Evolutionary conservation across 2,329 filamentous ascomycete genomes (phyloP), one percentile per base, ranked within the genome.

Genomic region (Claviceps quebecensis): DNA sequence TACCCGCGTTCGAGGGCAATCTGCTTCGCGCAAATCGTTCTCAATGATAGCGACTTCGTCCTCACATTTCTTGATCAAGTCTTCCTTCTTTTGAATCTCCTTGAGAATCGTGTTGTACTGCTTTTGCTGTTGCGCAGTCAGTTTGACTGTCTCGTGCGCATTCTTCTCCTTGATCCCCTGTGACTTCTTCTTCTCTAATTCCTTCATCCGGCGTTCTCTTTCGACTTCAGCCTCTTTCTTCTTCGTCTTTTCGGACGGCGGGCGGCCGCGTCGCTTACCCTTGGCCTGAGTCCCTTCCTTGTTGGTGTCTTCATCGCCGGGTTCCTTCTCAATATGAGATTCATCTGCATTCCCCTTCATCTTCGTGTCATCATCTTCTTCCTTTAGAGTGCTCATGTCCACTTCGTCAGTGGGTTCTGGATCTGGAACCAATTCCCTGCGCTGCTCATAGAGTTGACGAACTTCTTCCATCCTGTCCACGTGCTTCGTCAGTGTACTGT

Each of bases 21-120:
- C 87, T 41, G 90, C 89, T 68, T 97, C 91, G 49, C 93, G 86
- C 45, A 98, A 75, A 64, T 97, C 90, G 60, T 94, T 90, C 60
- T 97, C 91, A 49, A 95, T 80, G 36, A 84, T 77, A 3, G 81
- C 81, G 56, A 98, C 94, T 60, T 91, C 84, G 5, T 85, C 84
- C 65, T 98, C 91, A 61, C 86, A 88, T 49, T 85, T 79, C 63
- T 81, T 81, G 61, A 98, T 83, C 45, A 82, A 74, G 0, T 84
- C 81, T 61, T 94, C 87, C 63, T 91, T 86, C 64, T 90, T 88
- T 56, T 91, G 83, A 53, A 96, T 95, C 55, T 94, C 88, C 60
- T 88, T 89, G 47, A 95, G 66, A 1, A 97, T 74, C 65, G 90
- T 91, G 63, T 87, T 78, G 67, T 93, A 95, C 63, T 94, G 85